Percentiles rank a stretch among this genome's conserved stretches.
These are phyloP conservation scores for Raffaelea albimanens DNA, from an alignment of 2,329 filamentous ascomycete species.

Conservation along the genomic window DNA sequence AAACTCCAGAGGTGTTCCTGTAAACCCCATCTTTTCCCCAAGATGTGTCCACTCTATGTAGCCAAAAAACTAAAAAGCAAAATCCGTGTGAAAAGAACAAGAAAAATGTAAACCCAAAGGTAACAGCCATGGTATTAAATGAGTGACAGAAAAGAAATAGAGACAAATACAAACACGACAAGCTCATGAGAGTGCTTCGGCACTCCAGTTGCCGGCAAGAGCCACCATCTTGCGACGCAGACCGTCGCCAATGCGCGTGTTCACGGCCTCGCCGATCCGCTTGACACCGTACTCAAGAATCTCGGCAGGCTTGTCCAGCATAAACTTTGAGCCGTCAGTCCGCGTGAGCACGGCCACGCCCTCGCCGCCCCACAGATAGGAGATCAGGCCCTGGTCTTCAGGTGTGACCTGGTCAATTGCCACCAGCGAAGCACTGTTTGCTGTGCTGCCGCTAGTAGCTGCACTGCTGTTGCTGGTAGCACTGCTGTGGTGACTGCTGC, in stretches of 20 bases:
- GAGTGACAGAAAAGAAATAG: not conserved
- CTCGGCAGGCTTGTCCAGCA: slow-evolving; percentile 27
- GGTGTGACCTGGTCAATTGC: slow-evolving; percentile 31
- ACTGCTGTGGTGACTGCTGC: slow-evolving; percentile 1
- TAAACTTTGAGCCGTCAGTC: slow-evolving; percentile 22
- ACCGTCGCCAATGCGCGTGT: slow-evolving; percentile 33
- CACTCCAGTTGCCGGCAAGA: slow-evolving; percentile 30
- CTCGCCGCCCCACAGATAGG: slow-evolving; percentile 28
- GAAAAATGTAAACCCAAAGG: too few species aligned
- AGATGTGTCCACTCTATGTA: too few species aligned
- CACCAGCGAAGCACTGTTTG: slow-evolving; percentile 6
- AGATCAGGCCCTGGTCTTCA: slow-evolving; percentile 26
- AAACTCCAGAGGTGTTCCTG: too few species aligned
- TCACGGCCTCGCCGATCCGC: slow-evolving; percentile 28
- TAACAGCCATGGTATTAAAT: too few species aligned
- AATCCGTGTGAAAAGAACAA: too few species aligned
- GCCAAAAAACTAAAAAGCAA: too few species aligned
- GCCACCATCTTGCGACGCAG: slow-evolving; percentile 32
- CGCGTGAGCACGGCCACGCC: slow-evolving; percentile 26
- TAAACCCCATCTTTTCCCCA: too few species aligned
- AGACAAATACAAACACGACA: not conserved
- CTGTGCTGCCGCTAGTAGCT: slow-evolving; percentile 10
- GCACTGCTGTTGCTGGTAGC: not conserved
- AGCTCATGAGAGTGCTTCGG: not conserved
- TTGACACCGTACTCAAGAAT: slow-evolving; percentile 31